Conservation (phyloP, 2,329 filamentous ascomycete genomes). For the Huntiella abstrusa region DNA sequence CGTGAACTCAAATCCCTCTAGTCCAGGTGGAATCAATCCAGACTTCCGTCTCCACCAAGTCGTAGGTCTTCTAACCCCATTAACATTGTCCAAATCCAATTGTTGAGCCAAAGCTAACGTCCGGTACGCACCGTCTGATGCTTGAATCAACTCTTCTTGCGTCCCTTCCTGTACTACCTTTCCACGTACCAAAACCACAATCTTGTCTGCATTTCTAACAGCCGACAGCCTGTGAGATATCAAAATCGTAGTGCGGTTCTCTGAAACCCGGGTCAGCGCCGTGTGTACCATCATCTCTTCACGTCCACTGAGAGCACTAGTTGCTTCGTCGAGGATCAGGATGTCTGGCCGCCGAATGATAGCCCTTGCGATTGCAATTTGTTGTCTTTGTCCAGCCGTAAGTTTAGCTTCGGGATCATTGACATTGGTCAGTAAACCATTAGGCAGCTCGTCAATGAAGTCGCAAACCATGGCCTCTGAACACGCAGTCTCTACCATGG, state of each 20-base stretch:
- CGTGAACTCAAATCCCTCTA: slow-evolving; percentile 7
- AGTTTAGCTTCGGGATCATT: slow-evolving; percentile 38
- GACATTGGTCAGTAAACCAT: slow-evolving; percentile 20
- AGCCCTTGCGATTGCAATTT: slow-evolving; percentile 37
- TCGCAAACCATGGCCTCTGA: slow-evolving; percentile 31
- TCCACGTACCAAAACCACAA: slow-evolving; percentile 49
- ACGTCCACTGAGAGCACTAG: slow-evolving; percentile 29
- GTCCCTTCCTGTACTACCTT: slow-evolving; percentile 38
- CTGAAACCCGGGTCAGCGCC: slow-evolving; percentile 32
- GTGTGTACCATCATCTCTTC: slow-evolving; percentile 31
- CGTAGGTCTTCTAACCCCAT: slow-evolving; percentile 4
- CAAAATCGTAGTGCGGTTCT: slow-evolving; percentile 40
- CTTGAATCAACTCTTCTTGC: slow-evolving; percentile 32
- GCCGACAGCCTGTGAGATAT: slow-evolving; percentile 41
- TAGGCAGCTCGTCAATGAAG: slow-evolving; percentile 30
- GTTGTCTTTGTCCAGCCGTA: slow-evolving; percentile 46
- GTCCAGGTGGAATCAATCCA: slow-evolving; percentile 6
- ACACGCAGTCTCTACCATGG: slow-evolving; percentile 27
- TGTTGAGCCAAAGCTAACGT: slow-evolving; percentile 22
- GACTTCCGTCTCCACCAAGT: slow-evolving; percentile 11
- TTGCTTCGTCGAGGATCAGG: slow-evolving; percentile 48
- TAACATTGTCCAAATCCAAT: slow-evolving; percentile 12
- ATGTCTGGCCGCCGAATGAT: slow-evolving; percentile 28
- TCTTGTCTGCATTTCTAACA: slow-evolving; percentile 40
- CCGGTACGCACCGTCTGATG: slow-evolving; percentile 24